These are phyloP conservation scores for Flagelloscypha sp. DNA, from an alignment of 768 basidiomycete genomes.

Conservation along the genomic window DNA sequence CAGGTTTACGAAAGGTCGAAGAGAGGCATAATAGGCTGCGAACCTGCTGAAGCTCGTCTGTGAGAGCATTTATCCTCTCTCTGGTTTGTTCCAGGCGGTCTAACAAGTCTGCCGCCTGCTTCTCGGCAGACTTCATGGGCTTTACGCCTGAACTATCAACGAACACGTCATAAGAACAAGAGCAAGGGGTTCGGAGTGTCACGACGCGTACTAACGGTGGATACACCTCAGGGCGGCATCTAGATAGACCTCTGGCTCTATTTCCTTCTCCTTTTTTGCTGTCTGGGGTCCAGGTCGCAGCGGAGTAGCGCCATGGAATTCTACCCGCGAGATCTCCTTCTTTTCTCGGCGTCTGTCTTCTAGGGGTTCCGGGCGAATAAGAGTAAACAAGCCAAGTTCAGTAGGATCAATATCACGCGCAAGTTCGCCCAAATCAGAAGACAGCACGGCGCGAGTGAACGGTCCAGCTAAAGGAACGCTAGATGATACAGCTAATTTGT, in stretches of 20 bases:
- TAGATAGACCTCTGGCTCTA: conserved; percentile 69
- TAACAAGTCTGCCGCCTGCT: conserved; percentile 36
- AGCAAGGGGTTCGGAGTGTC: background rate
- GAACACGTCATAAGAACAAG: conserved; percentile 6
- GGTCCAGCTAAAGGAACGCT: conserved; percentile 28
- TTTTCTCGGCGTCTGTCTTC: conserved; percentile 24
- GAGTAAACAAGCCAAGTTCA: conserved; percentile 70
- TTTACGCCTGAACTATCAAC: conserved; percentile 29
- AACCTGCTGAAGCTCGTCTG: conserved; percentile 24
- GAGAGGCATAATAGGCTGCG: conserved; percentile 5
- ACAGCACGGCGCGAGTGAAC: conserved; percentile 61
- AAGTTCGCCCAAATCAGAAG: conserved; percentile 58
- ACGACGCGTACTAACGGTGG: conserved; percentile 58
- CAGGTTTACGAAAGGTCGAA: conserved; percentile 11
- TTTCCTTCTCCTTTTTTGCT: conserved; percentile 30
- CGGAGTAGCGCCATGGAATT: conserved; percentile 66
- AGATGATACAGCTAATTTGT: too few relatives aligned
- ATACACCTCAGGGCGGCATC: conserved; percentile 70
- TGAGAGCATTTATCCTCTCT: conserved; percentile 27
- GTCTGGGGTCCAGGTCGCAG: conserved; percentile 38
- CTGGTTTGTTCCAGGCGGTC: conserved; percentile 30
- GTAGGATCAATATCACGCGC: conserved; percentile 74
- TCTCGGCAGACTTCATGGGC: conserved; percentile 44
- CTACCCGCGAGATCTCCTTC: conserved; percentile 48
- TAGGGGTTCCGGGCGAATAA: conserved; percentile 28